Evolutionary conservation across 768 basidiomycete genomes (phyloP).

Genomic region (Pleurotus platypus): DNA sequence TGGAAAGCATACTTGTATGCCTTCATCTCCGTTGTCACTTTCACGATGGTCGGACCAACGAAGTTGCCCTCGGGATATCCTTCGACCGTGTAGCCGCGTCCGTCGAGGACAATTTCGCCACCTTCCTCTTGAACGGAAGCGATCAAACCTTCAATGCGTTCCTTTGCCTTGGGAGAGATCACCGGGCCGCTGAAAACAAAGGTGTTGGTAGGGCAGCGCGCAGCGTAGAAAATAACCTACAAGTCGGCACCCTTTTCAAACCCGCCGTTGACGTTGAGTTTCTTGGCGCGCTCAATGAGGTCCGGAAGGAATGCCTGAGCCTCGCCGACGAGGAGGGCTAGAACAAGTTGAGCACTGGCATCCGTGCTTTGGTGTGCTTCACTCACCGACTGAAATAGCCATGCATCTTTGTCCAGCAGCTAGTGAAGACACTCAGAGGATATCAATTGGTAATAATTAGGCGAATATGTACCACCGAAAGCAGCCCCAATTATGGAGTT

Average conservation of each 20-base stretch:
- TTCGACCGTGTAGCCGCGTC: conserved; percentile 63
- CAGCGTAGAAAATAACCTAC: conserved; percentile 30
- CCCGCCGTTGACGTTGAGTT: conserved; percentile 82
- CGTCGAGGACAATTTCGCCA: conserved; percentile 84
- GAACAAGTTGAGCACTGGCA: not conserved
- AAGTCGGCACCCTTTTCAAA: conserved; percentile 87
- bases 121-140: conserved; percentile 74
- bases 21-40: conserved; percentile 78
- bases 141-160: conserved; percentile 73
- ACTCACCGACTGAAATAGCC: conserved; percentile 84
- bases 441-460: too few relatives aligned
- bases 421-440: conserved; percentile 16
- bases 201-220: conserved; percentile 5
- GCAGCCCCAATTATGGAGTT: conserved; percentile 94
- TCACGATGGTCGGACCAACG: conserved; percentile 88
- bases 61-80: conserved; percentile 90
- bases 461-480: conserved; percentile 63
- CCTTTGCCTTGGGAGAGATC: conserved; percentile 80
- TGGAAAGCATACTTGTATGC: conserved; percentile 70
- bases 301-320: conserved; percentile 82
- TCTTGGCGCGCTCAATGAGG: conserved; percentile 74
- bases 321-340: conserved; percentile 81
- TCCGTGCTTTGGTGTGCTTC: too few relatives aligned
- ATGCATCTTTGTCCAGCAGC: conserved; percentile 98
- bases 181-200: conserved; percentile 56